Base-by-base conservation (phyloP, 2,329 filamentous ascomycete genomes). In the Fusarium papillatum region DNA sequence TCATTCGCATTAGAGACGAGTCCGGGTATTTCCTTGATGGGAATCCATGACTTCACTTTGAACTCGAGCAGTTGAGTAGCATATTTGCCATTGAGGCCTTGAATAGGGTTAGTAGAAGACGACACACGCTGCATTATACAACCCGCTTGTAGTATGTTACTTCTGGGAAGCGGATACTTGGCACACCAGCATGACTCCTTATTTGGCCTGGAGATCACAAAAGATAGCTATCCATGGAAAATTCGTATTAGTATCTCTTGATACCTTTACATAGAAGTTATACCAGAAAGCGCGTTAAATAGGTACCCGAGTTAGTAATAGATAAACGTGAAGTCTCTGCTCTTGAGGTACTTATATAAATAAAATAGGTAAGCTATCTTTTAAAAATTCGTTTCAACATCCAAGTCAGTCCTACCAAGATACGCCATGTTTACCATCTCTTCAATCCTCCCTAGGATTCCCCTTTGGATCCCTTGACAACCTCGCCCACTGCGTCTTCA, bases 401-500 rank as follows among this genome's bases (percentile, higher is more conserved):
- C 34, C 55, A 10, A 57, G 29, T 11, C 19, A 57, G 19, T 36
- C 48, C 10, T 36, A 22, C 16, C 16, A n/a, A 38, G 24, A n/a
- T 19, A 14, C 48, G 34, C 34, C 16, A 26, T 19, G 9, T 29
- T 36, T 16, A 22, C 10, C 3, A 36, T 26, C 26, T n/a, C 14
- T n/a, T 67, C 43, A 73, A 10, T 66, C 34, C 39, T 74, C 69
- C 24, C 69, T 74, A 16, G 60, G 41, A n/a, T 69, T 66, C 0
- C 79, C 81, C 36, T 73, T 66, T 48, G 74, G 76, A 63, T 80
- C 75, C 36, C 80, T 77, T 7, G 77, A 75, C 75, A 86, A 71
- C 48, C 85, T 80, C 39, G 79, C 72, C 64, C 81, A 82, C 72
- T 85, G 83, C 31, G 80, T 84, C 75, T 81, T 83, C 64, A 86